These are phyloP conservation scores for Allomyces arbusculus DNA, from an alignment of 192 early-diverging fungal species.

Conservation along the genomic window DNA sequence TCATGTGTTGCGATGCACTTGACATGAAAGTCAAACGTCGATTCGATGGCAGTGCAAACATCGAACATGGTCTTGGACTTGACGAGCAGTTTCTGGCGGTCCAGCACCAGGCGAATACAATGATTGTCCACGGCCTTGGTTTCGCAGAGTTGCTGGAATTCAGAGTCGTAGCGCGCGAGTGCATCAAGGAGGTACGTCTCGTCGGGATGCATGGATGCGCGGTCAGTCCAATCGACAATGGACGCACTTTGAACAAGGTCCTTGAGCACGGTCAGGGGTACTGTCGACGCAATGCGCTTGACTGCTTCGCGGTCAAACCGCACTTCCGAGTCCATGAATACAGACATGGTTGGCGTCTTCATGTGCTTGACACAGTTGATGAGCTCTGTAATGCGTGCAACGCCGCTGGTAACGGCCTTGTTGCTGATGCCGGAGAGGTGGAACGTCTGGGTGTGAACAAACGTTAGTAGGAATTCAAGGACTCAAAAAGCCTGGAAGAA, in stretches of 20 bases:
- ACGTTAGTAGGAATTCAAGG: no score
- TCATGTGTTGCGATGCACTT: neutral
- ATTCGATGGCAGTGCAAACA: neutral
- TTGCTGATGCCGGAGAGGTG: neutral
- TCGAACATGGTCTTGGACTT: neutral
- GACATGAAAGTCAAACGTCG: neutral
- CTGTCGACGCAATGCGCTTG: no score
- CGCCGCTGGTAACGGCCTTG: neutral
- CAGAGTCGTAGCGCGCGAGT: slow-evolving; percentile 22
- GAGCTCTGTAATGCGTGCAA: neutral
- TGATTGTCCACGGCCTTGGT: slow-evolving; percentile 6
- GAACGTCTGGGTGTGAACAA: neutral
- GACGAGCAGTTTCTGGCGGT: neutral
- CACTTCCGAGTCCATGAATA: no score
- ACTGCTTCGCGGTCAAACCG: no score
- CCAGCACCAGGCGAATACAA: neutral
- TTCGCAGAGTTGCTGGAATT: slow-evolving; percentile 15
- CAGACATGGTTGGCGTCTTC: neutral
- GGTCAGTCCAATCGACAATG: no score
- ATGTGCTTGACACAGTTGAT: neutral
- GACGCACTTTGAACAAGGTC: no score
- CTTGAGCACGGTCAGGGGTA: neutral
- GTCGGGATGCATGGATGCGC: no score
- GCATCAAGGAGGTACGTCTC: slow-evolving; percentile 24
- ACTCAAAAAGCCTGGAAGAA: no score